Conservation (phyloP, 1,284 basidiomycete species). For the Rhodotorula sp. region DNA sequence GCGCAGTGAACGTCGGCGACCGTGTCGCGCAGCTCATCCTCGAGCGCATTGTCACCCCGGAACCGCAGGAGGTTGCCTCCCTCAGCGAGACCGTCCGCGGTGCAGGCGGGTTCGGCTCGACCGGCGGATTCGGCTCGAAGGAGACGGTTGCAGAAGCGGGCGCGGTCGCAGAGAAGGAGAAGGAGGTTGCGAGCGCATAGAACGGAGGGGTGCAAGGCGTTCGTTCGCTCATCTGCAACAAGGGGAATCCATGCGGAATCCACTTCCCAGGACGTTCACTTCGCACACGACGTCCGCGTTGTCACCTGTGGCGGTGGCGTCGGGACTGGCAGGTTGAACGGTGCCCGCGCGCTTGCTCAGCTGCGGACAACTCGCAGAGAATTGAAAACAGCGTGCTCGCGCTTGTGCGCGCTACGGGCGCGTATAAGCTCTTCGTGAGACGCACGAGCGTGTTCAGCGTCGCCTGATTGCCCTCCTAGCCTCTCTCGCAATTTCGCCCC, state of each 20-base stretch:
- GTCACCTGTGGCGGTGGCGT: too few relatives aligned
- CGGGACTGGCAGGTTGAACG: too few relatives aligned
- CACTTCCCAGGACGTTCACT: too few relatives aligned
- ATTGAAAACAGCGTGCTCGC: too few relatives aligned
- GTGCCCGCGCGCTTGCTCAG: too few relatives aligned
- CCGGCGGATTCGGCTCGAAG: slow-evolving; percentile 58
- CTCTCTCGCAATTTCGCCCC: neutral
- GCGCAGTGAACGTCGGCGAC: slow-evolving; percentile 81
- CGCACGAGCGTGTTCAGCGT: too few relatives aligned
- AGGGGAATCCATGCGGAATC: too few relatives aligned
- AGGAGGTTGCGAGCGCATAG: neutral
- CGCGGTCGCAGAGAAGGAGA: neutral
- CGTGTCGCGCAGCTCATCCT: slow-evolving; percentile 92
- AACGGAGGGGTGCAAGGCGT: neutral
- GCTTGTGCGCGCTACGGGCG: too few relatives aligned
- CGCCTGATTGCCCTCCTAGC: too few relatives aligned
- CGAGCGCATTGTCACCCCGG: slow-evolving; percentile 84
- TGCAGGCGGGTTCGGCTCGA: slow-evolving; percentile 89
- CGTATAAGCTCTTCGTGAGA: too few relatives aligned
- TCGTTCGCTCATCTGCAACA: neutral
- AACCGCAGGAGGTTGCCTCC: slow-evolving; percentile 80
- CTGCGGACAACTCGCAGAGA: too few relatives aligned
- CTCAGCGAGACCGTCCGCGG: slow-evolving; percentile 83
- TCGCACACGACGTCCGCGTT: too few relatives aligned
- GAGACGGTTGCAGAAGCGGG: neutral